Evolutionary conservation across 1,139 yeast genomes (phyloP), one percentile per base, ranked within the genome.

Genomic region (Hyphopichia khmerensis): DNA sequence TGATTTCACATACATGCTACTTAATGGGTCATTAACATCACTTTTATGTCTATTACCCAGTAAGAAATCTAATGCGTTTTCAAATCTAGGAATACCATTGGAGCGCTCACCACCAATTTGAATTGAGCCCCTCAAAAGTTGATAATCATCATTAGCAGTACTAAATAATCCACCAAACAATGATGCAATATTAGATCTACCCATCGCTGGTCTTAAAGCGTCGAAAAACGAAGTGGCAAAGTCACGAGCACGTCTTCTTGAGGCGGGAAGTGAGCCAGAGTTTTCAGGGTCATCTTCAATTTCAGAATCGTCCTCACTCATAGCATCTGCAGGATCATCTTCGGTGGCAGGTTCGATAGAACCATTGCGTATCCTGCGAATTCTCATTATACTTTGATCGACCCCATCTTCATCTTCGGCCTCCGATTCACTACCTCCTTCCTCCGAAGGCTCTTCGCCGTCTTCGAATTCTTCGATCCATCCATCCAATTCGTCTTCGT

Each of bases 381-480:
- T 31, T 3, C 35, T n/a, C 33, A 27, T 29, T 7, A 35, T 10
- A 29, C 33, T 38, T 14, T 14, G 35, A 16, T 37, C 36, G 13
- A 11, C n/a, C 14, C 14, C 31, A 19, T 19, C 36, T 19, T 39
- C 49, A 3, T 33, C 46, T 11, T 32, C 34, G 2, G 31, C 38
- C 8, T 32, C 34, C 1, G 31, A 32, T 17, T 34, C 37, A 27
- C 17, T 32, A 9, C 14, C 43, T 1, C 19, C 42, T 8, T 31
- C 56, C 32, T 49, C 50, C 8, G 43, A 42, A 3, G 48, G 44
- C 11, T 47, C 48, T 9, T 57, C 60, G 29, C 53, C 62, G 40
- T 59, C 67, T 48, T 55, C 69, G 47, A 73, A 69, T 32, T 66
- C 75, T 43, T 69, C 75, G 40, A 73, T 63, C 77, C 77, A 72